Evolutionary conservation across 1,284 basidiomycete genomes (phyloP).

Genomic region (Moesziomyces antarcticus): DNA sequence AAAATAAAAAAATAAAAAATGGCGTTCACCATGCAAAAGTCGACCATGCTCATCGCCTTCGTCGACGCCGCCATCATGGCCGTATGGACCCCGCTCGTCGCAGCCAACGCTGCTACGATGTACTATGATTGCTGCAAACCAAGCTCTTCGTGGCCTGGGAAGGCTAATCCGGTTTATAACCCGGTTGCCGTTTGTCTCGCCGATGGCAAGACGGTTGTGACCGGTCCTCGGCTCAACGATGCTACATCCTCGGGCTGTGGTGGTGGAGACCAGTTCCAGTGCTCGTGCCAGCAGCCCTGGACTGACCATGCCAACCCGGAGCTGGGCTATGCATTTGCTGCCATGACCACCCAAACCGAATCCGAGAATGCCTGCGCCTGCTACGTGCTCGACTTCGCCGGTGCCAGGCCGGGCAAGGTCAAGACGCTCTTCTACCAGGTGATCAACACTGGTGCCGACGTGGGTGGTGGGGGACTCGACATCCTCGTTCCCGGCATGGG

Average conservation of each 20-base stretch:
- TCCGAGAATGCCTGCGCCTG: slow-evolving; percentile 25
- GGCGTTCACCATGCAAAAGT: slow-evolving; percentile 9
- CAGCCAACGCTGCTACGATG: slow-evolving; percentile 33
- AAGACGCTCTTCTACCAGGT: slow-evolving; percentile 39
- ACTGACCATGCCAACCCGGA: slow-evolving; percentile 24
- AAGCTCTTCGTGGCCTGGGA: slow-evolving; percentile 2
- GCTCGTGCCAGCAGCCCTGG: slow-evolving; percentile 45
- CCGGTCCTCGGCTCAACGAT: slow-evolving; percentile 20
- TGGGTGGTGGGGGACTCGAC: slow-evolving; percentile 24
- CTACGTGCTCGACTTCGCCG: slow-evolving; percentile 23
- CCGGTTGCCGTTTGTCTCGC: slow-evolving; percentile 20
- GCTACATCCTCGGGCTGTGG: slow-evolving; percentile 36
- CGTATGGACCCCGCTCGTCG: slow-evolving; percentile 16
- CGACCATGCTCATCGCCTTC: slow-evolving; percentile 19
- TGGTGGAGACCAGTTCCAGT: slow-evolving; percentile 37
- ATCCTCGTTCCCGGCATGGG: slow-evolving; percentile 48
- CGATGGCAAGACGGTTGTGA: slow-evolving; percentile 39
- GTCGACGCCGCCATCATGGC: slow-evolving; percentile 10
- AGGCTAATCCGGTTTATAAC: slow-evolving; percentile 19
- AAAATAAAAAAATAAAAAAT: slow-evolving; percentile 3
- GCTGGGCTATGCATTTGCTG: slow-evolving; percentile 33
- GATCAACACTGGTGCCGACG: slow-evolving; percentile 38
- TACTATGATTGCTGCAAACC: slow-evolving; percentile 44
- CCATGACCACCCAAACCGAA: slow-evolving; percentile 26
- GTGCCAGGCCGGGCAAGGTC: slow-evolving; percentile 25